Evolutionary conservation across 805 yeast species (phyloP).

Genomic region (Candida parachauliodes): DNA sequence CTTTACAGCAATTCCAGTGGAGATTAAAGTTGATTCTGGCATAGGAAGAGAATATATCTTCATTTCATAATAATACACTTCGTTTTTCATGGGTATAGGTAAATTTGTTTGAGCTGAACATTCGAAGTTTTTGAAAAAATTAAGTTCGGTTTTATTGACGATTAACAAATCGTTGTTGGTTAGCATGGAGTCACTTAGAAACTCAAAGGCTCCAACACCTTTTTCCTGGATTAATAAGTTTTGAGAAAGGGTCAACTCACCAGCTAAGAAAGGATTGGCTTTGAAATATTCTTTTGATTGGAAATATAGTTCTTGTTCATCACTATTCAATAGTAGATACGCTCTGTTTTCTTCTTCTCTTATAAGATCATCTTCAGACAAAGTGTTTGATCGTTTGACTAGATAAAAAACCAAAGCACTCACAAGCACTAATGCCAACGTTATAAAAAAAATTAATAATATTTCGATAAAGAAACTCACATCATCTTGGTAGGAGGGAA

Average conservation of each 20-base stretch:
- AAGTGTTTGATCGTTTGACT: conserved; percentile 12
- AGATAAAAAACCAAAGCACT: conserved; percentile 8
- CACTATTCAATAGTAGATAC: conserved; percentile 57
- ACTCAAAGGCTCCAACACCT: conserved; percentile 89
- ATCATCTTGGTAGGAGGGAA: no score
- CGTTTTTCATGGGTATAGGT: conserved; percentile 79
- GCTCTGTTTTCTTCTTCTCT: conserved; percentile 58
- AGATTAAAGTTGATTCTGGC: conserved; percentile 51
- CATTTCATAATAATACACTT: conserved; percentile 84
- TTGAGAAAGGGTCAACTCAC: conserved; percentile 54
- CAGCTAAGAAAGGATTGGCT: conserved; percentile 33
- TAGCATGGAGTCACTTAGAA: conserved; percentile 54
- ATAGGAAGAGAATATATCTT: conserved; percentile 72
- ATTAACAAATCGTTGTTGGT: conserved; percentile 58
- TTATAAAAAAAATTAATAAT: conserved; percentile 9
- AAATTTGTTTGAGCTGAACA: conserved; percentile 74
- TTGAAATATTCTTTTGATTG: conserved; percentile 53
- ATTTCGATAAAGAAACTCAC: no score
- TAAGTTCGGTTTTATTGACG: conserved; percentile 60
- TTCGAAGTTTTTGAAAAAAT: conserved; percentile 55
- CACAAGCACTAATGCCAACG: conserved; percentile 9
- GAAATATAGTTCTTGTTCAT: conserved; percentile 66
- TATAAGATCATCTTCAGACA: conserved; percentile 51
- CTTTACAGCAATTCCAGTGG: conserved; percentile 77
- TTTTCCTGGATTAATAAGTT: conserved; percentile 73